These are phyloP conservation scores for Litchi chinensis DNA, from an alignment of 345 rosid genomes.

Conservation along the genomic window DNA sequence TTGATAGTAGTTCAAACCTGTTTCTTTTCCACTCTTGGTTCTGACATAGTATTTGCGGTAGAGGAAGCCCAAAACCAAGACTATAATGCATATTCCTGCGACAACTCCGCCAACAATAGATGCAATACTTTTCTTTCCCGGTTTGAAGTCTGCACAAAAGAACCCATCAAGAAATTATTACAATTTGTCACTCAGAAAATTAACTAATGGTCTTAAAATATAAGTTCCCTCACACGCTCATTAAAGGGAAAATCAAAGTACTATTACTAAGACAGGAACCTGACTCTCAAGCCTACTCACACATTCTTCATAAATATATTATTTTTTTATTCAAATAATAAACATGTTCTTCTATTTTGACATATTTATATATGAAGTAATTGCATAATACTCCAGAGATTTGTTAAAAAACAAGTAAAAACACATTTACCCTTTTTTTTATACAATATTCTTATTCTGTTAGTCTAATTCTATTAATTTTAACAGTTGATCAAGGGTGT, in stretches of 20 bases:
- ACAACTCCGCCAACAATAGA: constrained; percentile 33
- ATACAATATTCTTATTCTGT: no score
- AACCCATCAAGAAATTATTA: constrained; percentile 6
- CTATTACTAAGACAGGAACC: no score
- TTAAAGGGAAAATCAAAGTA: not conserved
- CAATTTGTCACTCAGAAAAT: not conserved
- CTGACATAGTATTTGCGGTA: constrained; percentile 37
- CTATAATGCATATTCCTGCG: constrained; percentile 26
- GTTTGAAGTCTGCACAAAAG: constrained; percentile 37
- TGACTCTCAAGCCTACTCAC: not conserved
- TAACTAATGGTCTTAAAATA: not conserved
- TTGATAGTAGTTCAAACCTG: constrained; percentile 26
- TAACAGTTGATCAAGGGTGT: no score
- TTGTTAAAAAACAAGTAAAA: no score
- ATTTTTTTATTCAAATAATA: no score
- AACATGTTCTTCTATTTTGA: no score
- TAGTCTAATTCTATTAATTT: no score
- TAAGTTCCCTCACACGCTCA: not conserved
- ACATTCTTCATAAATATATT: no score
- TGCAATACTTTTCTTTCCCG: constrained; percentile 18
- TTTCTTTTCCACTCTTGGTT: constrained; percentile 15
- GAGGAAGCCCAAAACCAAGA: constrained; percentile 29
- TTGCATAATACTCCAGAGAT: no score
- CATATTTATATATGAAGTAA: no score
- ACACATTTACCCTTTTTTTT: no score